Evolutionary conservation across 2,329 filamentous ascomycete species (phyloP), one percentile per base, ranked within the genome.

Genomic region (Aspergillus sp.): DNA sequence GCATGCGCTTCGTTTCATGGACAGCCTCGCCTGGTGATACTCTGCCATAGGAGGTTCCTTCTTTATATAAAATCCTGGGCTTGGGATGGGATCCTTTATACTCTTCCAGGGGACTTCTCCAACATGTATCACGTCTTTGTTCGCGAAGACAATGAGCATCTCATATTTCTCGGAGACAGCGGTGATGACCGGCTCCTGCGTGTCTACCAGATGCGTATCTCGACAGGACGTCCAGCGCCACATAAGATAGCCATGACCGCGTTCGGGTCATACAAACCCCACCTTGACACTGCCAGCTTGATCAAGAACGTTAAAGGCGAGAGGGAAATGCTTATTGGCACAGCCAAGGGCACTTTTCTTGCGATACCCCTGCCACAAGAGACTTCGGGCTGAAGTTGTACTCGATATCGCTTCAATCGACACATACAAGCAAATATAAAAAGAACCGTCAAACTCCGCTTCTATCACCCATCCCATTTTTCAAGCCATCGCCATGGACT

Each of bases 141-240:
- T 2, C 41, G 48, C 32, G 48, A 50, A 6, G 48, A 50, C 5
- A 41, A 50, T 7, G 48, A 38, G 20, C 13, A 41, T 4, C 14
- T 50, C 2, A 11, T 50, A 4, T 31, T 50, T 5, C 42, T 50
- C 11, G 48, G 48, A 1, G 32, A 50, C n/a, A 50, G 45, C 45
- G 48, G 41, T 5, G 25, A 32, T 29, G 48, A 50, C 20, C 48
- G 48, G 4, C 48, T 23, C 3, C 41, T 50, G 6, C 25, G 48
- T 4, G 29, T 41, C 11, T 50, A 50, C 38, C 19, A 9, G 21
- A 25, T 50, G 29, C 48, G 40, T 1, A 31, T 50, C 9, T 16
- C 32, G 2, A 10, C 19, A 3, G 41, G 19, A 13, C 29, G 7
- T 10, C 31, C 48, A 6, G 29, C 42, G n/a, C 41, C 42, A 17